Base-by-base conservation (phyloP, 176 grass and related monocot species). In the Cenchrus fungigraminus region DNA sequence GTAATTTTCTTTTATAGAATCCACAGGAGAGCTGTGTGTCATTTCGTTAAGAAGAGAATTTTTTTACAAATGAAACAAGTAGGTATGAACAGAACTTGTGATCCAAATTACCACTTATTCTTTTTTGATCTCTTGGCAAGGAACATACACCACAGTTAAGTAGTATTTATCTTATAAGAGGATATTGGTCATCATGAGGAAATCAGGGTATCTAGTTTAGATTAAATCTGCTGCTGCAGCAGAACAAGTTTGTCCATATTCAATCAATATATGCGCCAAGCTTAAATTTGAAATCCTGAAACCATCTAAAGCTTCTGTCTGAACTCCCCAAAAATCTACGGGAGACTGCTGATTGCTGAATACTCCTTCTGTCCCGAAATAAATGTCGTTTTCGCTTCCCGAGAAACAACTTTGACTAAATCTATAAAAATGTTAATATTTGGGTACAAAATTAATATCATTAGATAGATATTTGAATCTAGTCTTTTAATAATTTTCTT, bases 211-310 rank as follows among this genome's bases (percentile, higher is more conserved):
- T 87, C n/a, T 68, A 22, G 22, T 20, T 42, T 45, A 77, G 61
- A 19, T 37, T 52, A 87, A 87, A 77, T 34, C 16, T 53, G 14
- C 79, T 82, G 63, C n/a, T 70, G 53, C 40, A 64, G 72, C 9
- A 82, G 29, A 76, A 49, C 37, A 61, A 40, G 9, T 87, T 63
- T 47, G 20, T 81, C 16, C 15, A 49, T 25, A 64, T 64, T 12
- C 32, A 63, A 49, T 67, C 56, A 51, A 49, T n/a, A 56, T 66
- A 40, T 65, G 74, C 12, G 2, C 83, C 47, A 74, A 25, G 37
- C n/a, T 58, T 4, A 31, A 31, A 15, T 64, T 62, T 62, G 58
- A 17, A 56, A 40, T 32, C 68, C 29, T 20, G 17, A 34, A 72
- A 79, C 49, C 57, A 83, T 78, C 5, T 56, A 54, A 17, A 11